Percentiles rank a stretch among this genome's conserved stretches.
Conservation (phyloP, 2,329 filamentous ascomycete genomes). For the Paracoccidioides brasiliensis region DNA sequence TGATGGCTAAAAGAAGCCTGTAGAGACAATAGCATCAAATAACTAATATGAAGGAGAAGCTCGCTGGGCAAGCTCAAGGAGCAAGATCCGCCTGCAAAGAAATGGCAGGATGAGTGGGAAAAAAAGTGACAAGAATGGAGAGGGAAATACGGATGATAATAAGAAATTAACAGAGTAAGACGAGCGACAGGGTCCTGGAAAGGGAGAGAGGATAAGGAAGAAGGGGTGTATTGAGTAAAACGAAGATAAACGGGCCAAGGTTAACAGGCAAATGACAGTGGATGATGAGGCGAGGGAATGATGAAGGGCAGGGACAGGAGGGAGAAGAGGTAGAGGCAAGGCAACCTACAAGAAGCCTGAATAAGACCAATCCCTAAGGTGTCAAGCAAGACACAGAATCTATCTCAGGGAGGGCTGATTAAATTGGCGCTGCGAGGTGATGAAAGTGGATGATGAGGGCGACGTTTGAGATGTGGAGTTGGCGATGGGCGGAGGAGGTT, state of each 20-base stretch:
- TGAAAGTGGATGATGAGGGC: background rate
- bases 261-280: constrained; percentile 11
- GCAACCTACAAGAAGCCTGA: constrained; percentile 32
- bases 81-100: background rate
- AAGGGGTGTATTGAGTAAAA: constrained; percentile 9
- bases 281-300: constrained; percentile 6
- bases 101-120: background rate
- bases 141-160: background rate
- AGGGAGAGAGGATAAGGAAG: constrained; percentile 13
- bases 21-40: background rate
- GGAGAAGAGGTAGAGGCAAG: constrained; percentile 2
- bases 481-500: background rate
- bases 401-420: background rate
- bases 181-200: background rate
- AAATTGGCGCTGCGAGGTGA: background rate
- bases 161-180: background rate
- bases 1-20: background rate
- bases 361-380: constrained; percentile 11
- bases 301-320: background rate
- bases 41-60: background rate
- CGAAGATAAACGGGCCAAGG: constrained; percentile 10
- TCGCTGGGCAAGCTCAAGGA: background rate
- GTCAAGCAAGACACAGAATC: constrained; percentile 2
- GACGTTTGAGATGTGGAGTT: background rate
- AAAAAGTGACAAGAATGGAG: background rate